Conservation (phyloP, 164 flowering plant species). For the Saururus chinensis region DNA sequence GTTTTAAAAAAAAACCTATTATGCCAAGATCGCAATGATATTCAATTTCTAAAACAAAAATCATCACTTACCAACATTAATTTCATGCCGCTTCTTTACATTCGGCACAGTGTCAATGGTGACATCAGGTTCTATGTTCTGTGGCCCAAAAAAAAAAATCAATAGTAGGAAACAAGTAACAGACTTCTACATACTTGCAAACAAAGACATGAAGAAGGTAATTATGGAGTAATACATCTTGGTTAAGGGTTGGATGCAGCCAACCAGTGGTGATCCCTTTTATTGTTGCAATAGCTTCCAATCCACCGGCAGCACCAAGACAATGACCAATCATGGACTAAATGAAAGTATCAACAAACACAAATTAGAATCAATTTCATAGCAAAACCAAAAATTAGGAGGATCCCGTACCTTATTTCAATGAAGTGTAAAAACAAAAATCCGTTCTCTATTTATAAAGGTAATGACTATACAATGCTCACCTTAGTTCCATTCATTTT, state of each 20-base stretch:
- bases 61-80: conserved; percentile 55
- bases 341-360: neutral
- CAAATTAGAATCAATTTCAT: neutral
- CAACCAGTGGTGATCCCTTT: conserved; percentile 63
- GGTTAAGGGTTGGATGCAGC: conserved; percentile 65
- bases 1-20: too few species aligned
- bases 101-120: conserved; percentile 71
- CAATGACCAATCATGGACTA: conserved; percentile 74
- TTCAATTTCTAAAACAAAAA: neutral
- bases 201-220: neutral
- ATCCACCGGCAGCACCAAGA: conserved; percentile 63
- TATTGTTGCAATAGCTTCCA: conserved; percentile 62
- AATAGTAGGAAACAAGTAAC: neutral
- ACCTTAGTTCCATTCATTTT: conserved; percentile 67
- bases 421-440: too few species aligned
- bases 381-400: too few species aligned
- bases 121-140: conserved; percentile 59
- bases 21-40: too few species aligned
- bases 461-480: neutral
- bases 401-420: too few species aligned
- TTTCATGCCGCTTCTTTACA: conserved; percentile 62
- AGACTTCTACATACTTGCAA: neutral
- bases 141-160: neutral
- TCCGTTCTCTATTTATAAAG: neutral
- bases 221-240: conserved; percentile 27